phyloP scores from a whole-genome alignment of 2,329 filamentous ascomycete genomes.

The Colletotrichum cuscutae region DNA sequence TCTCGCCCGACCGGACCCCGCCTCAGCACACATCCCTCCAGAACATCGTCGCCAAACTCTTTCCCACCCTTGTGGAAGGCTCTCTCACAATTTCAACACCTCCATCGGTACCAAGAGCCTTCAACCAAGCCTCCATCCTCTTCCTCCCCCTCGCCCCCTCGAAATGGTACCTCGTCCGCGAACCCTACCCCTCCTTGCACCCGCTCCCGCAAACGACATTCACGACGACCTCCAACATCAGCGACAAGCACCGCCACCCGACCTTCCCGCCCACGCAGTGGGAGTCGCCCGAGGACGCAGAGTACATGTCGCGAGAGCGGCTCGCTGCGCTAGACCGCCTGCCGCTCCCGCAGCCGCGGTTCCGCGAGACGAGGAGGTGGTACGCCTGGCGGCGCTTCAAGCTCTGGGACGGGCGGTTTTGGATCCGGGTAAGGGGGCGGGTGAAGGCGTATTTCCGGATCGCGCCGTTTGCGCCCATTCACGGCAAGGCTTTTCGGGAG shows the following conservation, averaged over 20 bases:
- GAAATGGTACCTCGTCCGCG: constrained; percentile 58
- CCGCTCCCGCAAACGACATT: constrained; percentile 42
- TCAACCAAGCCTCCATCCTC: constrained; percentile 50
- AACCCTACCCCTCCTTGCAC: constrained; percentile 54
- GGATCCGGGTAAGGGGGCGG: constrained; percentile 61
- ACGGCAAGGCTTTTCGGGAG: constrained; percentile 60
- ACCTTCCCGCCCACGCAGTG: constrained; percentile 13
- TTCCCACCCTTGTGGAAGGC: constrained; percentile 53
- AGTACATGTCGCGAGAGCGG: not conserved
- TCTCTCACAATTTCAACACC: not conserved
- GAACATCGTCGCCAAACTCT: constrained; percentile 57
- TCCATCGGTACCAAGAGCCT: constrained; percentile 46
- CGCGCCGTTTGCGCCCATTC: constrained; percentile 55
- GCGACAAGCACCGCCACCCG: not conserved
- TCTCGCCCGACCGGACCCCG: constrained; percentile 59
- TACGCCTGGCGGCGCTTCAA: constrained; percentile 45
- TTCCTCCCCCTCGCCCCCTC: constrained; percentile 50
- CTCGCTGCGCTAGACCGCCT: constrained; percentile 9
- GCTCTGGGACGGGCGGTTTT: constrained; percentile 71
- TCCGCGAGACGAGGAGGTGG: constrained; percentile 38
- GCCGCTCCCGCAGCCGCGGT: not conserved
- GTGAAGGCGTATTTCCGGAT: constrained; percentile 54
- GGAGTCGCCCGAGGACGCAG: not conserved
- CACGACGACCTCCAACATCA: not conserved
- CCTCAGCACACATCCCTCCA: constrained; percentile 56